A percentile compares a stretch with the other conserved stretches of the same genome.
These are phyloP conservation scores for Naumovozyma castellii DNA, from an alignment of 805 yeast genomes.

Conservation along the genomic window DNA sequence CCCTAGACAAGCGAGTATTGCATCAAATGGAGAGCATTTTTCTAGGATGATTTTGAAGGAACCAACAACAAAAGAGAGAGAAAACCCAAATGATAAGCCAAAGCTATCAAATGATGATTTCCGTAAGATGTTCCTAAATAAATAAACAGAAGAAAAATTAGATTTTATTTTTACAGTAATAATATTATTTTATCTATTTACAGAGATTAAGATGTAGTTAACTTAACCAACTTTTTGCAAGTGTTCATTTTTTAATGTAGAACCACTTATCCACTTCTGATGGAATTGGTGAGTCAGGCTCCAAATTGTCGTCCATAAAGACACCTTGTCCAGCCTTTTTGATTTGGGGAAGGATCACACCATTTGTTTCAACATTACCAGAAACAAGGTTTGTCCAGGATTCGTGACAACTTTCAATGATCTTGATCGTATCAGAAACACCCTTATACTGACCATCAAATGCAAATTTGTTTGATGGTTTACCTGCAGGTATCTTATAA, in stretches of 20 bases:
- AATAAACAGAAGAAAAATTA: too few relatives aligned
- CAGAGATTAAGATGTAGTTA: too few relatives aligned
- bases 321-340: constrained; percentile 49
- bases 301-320: constrained; percentile 13
- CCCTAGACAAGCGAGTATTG: too few relatives aligned
- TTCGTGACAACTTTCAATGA: constrained; percentile 53
- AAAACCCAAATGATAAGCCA: too few relatives aligned
- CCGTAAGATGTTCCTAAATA: constrained; percentile 28
- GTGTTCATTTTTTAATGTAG: too few relatives aligned
- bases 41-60: neutral
- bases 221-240: neutral
- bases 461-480: constrained; percentile 66
- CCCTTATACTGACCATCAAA: constrained; percentile 59
- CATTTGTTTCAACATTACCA: constrained; percentile 31
- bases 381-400: constrained; percentile 57
- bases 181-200: too few relatives aligned
- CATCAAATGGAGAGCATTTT: neutral
- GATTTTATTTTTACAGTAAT: too few relatives aligned
- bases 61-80: too few relatives aligned
- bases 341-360: constrained; percentile 28
- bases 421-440: constrained; percentile 47
- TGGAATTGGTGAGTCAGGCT: constrained; percentile 33
- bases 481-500: constrained; percentile 77
- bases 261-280: constrained; percentile 31
- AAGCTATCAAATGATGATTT: constrained; percentile 33